Conservation (phyloP, 2,329 filamentous ascomycete species). For the Xylaria sp. region DNA sequence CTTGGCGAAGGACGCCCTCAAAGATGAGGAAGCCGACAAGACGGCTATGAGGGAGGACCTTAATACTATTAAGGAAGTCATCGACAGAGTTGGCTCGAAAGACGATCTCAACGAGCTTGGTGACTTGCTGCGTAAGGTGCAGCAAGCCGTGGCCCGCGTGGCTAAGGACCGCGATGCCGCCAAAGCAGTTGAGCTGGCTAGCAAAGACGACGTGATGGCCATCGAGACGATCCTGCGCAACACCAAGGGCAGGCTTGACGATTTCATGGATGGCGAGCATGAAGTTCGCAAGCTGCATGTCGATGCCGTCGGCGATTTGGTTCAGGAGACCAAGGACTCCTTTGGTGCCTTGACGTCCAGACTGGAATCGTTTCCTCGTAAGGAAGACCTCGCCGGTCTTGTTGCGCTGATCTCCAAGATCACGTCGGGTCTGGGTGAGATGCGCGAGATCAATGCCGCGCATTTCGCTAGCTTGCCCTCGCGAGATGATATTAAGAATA, state of each 20-base stretch:
- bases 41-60: slow-evolving; percentile 45
- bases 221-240: slow-evolving; percentile 88
- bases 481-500: slow-evolving; percentile 64
- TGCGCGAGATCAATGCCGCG: slow-evolving; percentile 67
- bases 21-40: slow-evolving; percentile 43
- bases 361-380: slow-evolving; percentile 65
- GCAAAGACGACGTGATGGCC: slow-evolving; percentile 79
- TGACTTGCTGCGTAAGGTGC: slow-evolving; percentile 45
- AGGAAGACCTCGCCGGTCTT: slow-evolving; percentile 71
- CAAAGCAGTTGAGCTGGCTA: slow-evolving; percentile 48
- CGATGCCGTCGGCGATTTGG: slow-evolving; percentile 57
- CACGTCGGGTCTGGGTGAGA: slow-evolving; percentile 60
- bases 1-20: slow-evolving; percentile 31
- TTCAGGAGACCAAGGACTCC: slow-evolving; percentile 70
- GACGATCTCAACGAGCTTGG: slow-evolving; percentile 47
- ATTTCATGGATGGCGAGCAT: slow-evolving; percentile 67
- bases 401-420: slow-evolving; percentile 77
- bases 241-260: slow-evolving; percentile 82
- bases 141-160: slow-evolving; percentile 35
- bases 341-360: slow-evolving; percentile 62
- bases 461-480: slow-evolving; percentile 44
- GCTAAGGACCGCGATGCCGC: slow-evolving; percentile 26
- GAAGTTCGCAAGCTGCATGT: slow-evolving; percentile 61
- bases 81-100: slow-evolving; percentile 14
- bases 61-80: slow-evolving; percentile 20